phyloP scores from a whole-genome alignment of 805 yeast genomes.

The Metschnikowia vanudenii region DNA sequence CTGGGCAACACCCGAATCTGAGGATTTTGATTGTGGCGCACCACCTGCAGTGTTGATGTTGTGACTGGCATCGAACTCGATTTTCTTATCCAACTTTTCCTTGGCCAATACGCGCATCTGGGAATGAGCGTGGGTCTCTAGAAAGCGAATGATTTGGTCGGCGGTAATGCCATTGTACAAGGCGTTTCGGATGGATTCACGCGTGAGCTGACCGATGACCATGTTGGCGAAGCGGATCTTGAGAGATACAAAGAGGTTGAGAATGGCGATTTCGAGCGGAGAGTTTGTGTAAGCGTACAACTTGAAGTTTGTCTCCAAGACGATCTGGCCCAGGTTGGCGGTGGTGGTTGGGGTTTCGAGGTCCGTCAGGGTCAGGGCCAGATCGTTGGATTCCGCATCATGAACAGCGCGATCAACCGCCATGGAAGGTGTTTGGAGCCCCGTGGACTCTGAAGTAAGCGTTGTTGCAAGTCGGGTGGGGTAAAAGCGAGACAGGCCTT shows the following conservation, averaged over 20 bases:
- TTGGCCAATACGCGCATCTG: constrained; percentile 80
- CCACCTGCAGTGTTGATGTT: constrained; percentile 47
- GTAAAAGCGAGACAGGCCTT: constrained; percentile 64
- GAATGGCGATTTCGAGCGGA: constrained; percentile 90
- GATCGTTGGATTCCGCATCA: constrained; percentile 23
- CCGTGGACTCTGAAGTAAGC: constrained; percentile 77
- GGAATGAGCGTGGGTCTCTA: constrained; percentile 91
- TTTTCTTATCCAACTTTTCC: constrained; percentile 61
- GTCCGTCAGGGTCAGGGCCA: too few species aligned
- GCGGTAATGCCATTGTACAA: constrained; percentile 87
- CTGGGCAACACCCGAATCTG: constrained; percentile 35
- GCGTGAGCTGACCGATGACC: constrained; percentile 90
- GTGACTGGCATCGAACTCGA: constrained; percentile 58
- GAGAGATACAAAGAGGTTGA: constrained; percentile 83
- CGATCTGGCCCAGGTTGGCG: constrained; percentile 60
- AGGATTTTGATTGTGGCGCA: constrained; percentile 33
- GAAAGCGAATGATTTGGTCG: constrained; percentile 85
- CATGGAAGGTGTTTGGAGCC: constrained; percentile 68
- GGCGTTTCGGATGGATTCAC: constrained; percentile 88
- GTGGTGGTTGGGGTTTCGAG: constrained; percentile 19
- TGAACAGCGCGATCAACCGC: constrained; percentile 67
- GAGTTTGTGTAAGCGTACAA: constrained; percentile 91
- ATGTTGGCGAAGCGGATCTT: constrained; percentile 83
- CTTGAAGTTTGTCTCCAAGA: constrained; percentile 91
- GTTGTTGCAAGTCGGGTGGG: constrained; percentile 92